Base-by-base conservation (phyloP, 2,329 filamentous ascomycete genomes). In the Neonectria hederae region DNA sequence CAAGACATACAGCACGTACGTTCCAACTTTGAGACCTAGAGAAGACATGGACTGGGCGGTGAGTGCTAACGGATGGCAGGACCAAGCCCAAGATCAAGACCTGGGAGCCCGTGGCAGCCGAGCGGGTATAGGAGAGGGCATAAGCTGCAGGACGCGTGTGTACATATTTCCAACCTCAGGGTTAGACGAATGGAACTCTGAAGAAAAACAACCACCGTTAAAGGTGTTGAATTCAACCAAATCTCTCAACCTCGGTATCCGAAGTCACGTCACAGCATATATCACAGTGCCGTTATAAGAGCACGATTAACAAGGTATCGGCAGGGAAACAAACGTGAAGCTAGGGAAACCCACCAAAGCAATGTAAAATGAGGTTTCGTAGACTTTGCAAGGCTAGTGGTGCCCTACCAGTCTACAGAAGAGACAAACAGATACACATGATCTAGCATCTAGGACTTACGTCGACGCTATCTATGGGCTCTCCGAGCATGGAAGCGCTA, bases 1-100 rank as follows among this genome's bases (percentile, higher is more conserved):
- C 85, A 97, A 92, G 85, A 89, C 96, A 35, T 99, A 97, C 83
- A 97, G 85, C 83, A 99, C 96, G 94, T 98, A 82, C 80, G 94
- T 90, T 19, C 22, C n/a, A 30, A 26, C 24, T 11, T 30, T 19
- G 10, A 7, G 32, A 11, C 40, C 8, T 9, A 19, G 2, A 10
- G 2, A 13, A 2, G 24, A 0, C 10, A n/a, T 21, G 1, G 13
- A 46, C 51, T 55, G 32, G 21, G 17, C 14, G 13, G 9, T 14
- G 54, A 49, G 45, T 56, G 51, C 79, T 73, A 63, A 70, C 48
- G 1, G 28, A 62, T 32, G 7, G 43, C 54, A 88, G 86, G 21
- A 79, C 78, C 35, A 87, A 86, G 76, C 77, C 85, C 43, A 89
- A 88, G 81, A 73, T 87, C 56, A 76, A 76, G 49, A 76, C 80